Base-by-base conservation (phyloP, 1,284 basidiomycete genomes). In the Puccinia triticina region DNA sequence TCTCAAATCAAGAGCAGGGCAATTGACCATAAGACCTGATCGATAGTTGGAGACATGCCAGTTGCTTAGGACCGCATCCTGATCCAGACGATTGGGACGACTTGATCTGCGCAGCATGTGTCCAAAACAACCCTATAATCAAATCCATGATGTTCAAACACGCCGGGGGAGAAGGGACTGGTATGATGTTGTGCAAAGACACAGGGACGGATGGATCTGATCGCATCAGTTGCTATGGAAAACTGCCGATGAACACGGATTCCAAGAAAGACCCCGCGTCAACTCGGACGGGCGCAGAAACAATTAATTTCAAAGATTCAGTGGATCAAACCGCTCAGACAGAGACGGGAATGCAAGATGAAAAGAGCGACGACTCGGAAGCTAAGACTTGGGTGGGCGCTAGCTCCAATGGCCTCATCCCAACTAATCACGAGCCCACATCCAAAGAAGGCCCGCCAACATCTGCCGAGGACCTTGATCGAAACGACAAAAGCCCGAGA, bases 71-170 rank as follows among this genome's bases (percentile, higher is more conserved):
- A n/a, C 69, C 67, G 4, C 71, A 73, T 64, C 78, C 78, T 8
- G 34, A 81, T 59, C 67, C 78, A 37, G 78, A 81, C 23, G 71
- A 72, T 50, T 81, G 78, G 78, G 78, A 81, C 50, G 71, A 57
- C 23, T 81, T 81, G 16, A 74, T 81, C 12, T 81, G 78, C 53
- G 78, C 78, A 21, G 57, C 43, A n/a, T 81, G 78, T 32, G 71
- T 81, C 16, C 53, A 71, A 64, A 61, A 40, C 5, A 66, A 81
- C 59, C 43, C 69, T 11, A 72, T 21, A 12, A 57, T 81, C 29
- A 40, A 46, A 61, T 72, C 67, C 11, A 72, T 81, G 21, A 26
- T 81, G 34, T 40, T 71, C 37, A 73, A 74, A 29, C 57, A 81
- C 57, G 78, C 78, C 21, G 78, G 78, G 43, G 69, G 67, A 64